Conservation (phyloP, 2,329 filamentous ascomycete genomes). For the Cladophialophora yegresii region DNA sequence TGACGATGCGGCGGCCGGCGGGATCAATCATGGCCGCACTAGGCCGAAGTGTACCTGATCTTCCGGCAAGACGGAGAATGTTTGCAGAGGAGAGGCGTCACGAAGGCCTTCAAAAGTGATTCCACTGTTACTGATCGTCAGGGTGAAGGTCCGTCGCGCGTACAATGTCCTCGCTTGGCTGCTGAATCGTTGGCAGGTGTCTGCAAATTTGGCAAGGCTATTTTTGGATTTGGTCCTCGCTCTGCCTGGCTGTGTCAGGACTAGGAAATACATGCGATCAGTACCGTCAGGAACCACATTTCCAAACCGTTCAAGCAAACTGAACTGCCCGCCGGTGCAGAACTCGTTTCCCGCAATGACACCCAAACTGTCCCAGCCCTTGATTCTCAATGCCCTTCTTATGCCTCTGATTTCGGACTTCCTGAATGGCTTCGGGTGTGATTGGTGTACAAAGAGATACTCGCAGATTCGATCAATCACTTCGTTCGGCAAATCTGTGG, state of each 20-base stretch:
- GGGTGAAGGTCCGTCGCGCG: not conserved
- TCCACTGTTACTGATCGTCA: not conserved
- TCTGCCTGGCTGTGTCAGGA: not conserved
- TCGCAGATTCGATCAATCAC: not conserved
- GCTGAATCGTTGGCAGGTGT: conserved; percentile 1
- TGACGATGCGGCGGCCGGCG: not conserved
- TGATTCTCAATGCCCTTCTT: not conserved
- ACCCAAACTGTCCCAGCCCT: not conserved
- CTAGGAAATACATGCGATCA: not conserved
- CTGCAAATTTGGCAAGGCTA: conserved; percentile 1
- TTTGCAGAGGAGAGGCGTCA: not conserved
- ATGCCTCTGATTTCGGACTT: not conserved
- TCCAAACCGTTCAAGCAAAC: not conserved
- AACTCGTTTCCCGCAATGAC: not conserved
- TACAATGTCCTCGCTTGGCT: not conserved
- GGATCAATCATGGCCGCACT: not conserved
- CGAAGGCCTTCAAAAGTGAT: conserved; percentile 5
- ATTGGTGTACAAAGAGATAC: not conserved
- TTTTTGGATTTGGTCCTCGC: not conserved
- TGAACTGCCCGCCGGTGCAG: not conserved
- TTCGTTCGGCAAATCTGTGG: not conserved
- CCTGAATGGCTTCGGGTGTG: not conserved
- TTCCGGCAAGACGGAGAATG: not conserved
- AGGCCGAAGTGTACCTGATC: not conserved
- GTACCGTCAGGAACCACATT: too few species aligned